These are phyloP conservation scores for Crucibulum laeve DNA, from an alignment of 768 basidiomycete genomes.

Conservation along the genomic window DNA sequence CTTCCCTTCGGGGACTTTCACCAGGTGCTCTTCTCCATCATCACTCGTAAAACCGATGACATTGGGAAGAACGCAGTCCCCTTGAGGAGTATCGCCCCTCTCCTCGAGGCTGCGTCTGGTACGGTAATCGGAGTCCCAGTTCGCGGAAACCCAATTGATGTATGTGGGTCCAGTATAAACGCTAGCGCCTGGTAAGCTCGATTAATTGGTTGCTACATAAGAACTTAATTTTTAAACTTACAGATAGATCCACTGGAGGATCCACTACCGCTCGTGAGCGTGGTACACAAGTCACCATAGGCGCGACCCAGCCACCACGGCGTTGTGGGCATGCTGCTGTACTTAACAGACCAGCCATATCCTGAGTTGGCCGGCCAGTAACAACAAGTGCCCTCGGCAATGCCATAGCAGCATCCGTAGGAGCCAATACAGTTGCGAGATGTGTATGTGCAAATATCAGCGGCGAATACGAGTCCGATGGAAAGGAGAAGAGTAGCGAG, in stretches of 20 bases:
- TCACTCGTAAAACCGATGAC: conserved; percentile 7
- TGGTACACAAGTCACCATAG: conserved; percentile 5
- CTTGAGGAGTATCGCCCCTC: neutral
- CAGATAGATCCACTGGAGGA: conserved; percentile 3
- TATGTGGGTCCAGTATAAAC: conserved; percentile 4
- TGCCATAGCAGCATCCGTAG: conserved; percentile 7
- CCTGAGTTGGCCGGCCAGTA: neutral
- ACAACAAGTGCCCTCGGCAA: conserved; percentile 8
- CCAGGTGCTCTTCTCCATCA: conserved; percentile 7
- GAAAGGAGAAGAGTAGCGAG: neutral
- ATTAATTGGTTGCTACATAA: neutral
- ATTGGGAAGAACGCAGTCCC: conserved; percentile 7
- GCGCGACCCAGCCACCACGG: conserved; percentile 1
- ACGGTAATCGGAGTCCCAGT: conserved; percentile 4
- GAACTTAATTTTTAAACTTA: neutral
- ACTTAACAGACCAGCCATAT: conserved; percentile 8
- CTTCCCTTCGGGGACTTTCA: conserved; percentile 7
- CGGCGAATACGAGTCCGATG: neutral
- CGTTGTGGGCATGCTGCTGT: neutral
- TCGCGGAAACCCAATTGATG: conserved; percentile 5
- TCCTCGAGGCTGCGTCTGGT: neutral
- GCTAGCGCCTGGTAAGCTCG: conserved; percentile 2
- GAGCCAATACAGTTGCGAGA: conserved; percentile 4
- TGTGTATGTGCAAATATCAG: conserved; percentile 9
- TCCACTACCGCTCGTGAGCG: conserved; percentile 1